Conservation (phyloP, 1,284 basidiomycete genomes). For the Xerocomus amazonicus region DNA sequence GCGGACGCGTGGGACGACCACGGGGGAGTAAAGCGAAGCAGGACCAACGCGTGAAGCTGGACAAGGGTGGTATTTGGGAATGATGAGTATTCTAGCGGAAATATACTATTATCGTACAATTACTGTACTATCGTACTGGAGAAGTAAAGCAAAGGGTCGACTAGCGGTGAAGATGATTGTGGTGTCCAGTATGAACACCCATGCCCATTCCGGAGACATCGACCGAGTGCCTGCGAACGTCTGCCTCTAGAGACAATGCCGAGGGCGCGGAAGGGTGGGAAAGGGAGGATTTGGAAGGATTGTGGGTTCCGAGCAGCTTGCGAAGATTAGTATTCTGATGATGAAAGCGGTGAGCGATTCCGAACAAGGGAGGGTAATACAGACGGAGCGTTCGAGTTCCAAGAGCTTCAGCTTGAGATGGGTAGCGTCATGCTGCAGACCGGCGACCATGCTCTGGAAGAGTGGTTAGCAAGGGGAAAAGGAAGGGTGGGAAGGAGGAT, state of each 20-base stretch:
- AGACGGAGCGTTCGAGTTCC: conserved; percentile 63
- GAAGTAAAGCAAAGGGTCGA: neutral
- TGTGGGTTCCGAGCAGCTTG: conserved; percentile 31
- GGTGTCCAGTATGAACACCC: conserved; percentile 20
- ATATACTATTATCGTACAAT: conserved; percentile 13
- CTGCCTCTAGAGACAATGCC: conserved; percentile 28
- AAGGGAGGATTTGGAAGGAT: conserved; percentile 17
- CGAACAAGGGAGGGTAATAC: neutral
- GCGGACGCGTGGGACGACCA: conserved; percentile 62
- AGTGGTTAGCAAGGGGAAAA: neutral
- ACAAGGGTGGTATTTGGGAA: conserved; percentile 63
- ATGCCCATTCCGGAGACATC: conserved; percentile 32
- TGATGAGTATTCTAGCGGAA: conserved; percentile 23
- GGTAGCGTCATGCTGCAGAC: conserved; percentile 60
- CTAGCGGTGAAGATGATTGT: conserved; percentile 11
- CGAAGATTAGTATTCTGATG: conserved; percentile 31
- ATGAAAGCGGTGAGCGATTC: neutral
- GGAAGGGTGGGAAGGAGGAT: neutral
- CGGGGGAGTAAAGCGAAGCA: conserved; percentile 86
- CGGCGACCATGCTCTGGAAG: conserved; percentile 64
- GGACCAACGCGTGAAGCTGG: conserved; percentile 62
- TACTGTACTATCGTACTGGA: conserved; percentile 10
- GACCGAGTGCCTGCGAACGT: conserved; percentile 33
- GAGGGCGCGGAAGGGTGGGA: conserved; percentile 29
- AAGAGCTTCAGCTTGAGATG: conserved; percentile 56